Base-by-base conservation (phyloP, 768 basidiomycete genomes). In the Suillus fuscotomentosus region DNA sequence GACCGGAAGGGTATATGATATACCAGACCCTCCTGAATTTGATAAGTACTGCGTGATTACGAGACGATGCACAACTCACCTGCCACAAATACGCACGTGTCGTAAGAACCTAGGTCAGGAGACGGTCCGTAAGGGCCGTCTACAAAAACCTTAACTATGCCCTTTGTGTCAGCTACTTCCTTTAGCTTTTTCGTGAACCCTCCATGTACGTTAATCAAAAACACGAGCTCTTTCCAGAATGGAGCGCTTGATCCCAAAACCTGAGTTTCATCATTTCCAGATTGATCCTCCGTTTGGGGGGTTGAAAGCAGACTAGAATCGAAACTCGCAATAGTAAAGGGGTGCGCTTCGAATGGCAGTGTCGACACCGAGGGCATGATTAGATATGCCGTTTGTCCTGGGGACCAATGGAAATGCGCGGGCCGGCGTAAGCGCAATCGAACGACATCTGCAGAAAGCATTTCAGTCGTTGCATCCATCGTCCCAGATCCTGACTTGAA, bases 151-250 rank as follows among this genome's bases (percentile, higher is more conserved):
- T 76, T 76, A 39, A 83, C 70, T 47, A 69, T 68, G 22, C 68
- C 69, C 9, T 71, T 70, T 36, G 53, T 67, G 27, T 55, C 50
- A 13, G 75, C 78, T 2, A 64, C 71, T 5, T 77, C 69, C 22
- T 75, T 66, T 13, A 86, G 74, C 8, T 77, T 73, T 67, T 77
- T 76, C 0, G 88, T 88, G 71, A 88, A 84, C 0, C 88, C 88
- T 22, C 78, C 72, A 31, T 81, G 77, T 6, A 84, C 84, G 39
- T 84, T 78, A 61, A 88, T 72, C 63, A 88, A 75, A 74, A 88
- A 88, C 3, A 76, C 73, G 38, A 88, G 70, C 51, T 83, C 76
- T 56, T 77, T 77, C 47, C 64, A 62, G 66, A 68, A 68, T 8
- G 61, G 50, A 22, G 56, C 48, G 5, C 31, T 39, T 60, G 60